These are phyloP conservation scores for Paramyrothecium sp. DNA, from an alignment of 2,329 filamentous ascomycete genomes.

Conservation along the genomic window DNA sequence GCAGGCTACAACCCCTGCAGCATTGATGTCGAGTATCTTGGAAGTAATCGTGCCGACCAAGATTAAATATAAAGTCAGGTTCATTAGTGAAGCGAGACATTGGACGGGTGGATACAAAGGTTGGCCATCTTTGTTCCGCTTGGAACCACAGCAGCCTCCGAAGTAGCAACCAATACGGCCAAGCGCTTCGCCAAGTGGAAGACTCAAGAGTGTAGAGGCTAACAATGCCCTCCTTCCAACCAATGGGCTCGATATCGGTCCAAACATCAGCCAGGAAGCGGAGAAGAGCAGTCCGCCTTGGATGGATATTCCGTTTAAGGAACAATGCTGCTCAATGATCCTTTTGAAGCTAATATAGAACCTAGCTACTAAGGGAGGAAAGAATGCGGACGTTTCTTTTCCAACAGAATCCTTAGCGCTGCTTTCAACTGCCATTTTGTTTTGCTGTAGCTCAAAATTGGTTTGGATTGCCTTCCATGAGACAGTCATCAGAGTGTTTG, in stretches of 20 bases:
- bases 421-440: not conserved
- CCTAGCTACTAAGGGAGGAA: not conserved
- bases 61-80: not conserved
- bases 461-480: not conserved
- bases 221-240: not conserved
- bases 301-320: slow-evolving; percentile 6
- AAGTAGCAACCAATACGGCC: slow-evolving; percentile 7
- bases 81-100: slow-evolving; percentile 1
- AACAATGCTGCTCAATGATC: not conserved
- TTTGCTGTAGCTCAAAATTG: not conserved
- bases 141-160: slow-evolving; percentile 6
- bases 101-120: not conserved
- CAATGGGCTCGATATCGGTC: not conserved
- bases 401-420: not conserved
- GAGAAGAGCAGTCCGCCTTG: slow-evolving; percentile 6
- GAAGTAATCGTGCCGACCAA: not conserved
- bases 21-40: not conserved
- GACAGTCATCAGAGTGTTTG: not conserved
- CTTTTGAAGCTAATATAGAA: not conserved
- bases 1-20: not conserved
- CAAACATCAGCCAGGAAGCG: not conserved
- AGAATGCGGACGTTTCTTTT: not conserved
- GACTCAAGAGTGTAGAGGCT: not conserved
- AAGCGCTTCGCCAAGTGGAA: slow-evolving; percentile 4
- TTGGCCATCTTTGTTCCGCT: not conserved